Conservation (phyloP, 164 flowering plant genomes). For the Vitis labrusca region DNA sequence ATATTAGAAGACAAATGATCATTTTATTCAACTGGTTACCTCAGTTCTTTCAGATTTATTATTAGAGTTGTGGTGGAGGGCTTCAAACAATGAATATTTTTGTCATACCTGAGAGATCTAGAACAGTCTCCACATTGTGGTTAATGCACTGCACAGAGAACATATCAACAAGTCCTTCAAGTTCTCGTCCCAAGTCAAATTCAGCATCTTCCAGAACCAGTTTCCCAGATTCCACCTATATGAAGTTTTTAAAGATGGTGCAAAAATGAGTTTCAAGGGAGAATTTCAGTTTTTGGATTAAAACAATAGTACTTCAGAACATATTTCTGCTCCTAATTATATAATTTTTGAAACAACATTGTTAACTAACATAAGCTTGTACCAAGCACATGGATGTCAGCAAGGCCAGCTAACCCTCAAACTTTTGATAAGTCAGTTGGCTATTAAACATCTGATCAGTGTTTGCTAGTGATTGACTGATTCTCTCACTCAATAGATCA, state of each 20-base stretch:
- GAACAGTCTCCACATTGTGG: slow-evolving; percentile 81
- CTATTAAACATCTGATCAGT: too few species aligned
- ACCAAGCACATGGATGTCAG: neutral
- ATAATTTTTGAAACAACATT: neutral
- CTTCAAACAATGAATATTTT: slow-evolving; percentile 3
- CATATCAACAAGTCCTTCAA: slow-evolving; percentile 95
- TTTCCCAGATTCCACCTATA: slow-evolving; percentile 94
- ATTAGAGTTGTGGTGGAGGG: neutral
- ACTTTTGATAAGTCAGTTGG: too few species aligned
- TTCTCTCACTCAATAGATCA: too few species aligned
- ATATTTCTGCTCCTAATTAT: neutral
- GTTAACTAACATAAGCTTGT: neutral
- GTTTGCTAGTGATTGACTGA: too few species aligned
- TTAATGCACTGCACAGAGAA: slow-evolving; percentile 92
- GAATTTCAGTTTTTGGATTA: neutral
- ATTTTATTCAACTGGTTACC: neutral
- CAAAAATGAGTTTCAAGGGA: neutral
- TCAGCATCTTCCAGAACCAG: slow-evolving; percentile 89
- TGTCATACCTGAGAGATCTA: slow-evolving; percentile 82
- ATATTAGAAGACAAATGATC: neutral
- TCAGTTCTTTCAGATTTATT: neutral
- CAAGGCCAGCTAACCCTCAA: too few species aligned
- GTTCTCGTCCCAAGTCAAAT: slow-evolving; percentile 91
- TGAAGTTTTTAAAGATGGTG: slow-evolving; percentile 5
- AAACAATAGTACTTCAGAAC: neutral